Conservation (phyloP, 257 asterid genomes). For the Avicennia marina region DNA sequence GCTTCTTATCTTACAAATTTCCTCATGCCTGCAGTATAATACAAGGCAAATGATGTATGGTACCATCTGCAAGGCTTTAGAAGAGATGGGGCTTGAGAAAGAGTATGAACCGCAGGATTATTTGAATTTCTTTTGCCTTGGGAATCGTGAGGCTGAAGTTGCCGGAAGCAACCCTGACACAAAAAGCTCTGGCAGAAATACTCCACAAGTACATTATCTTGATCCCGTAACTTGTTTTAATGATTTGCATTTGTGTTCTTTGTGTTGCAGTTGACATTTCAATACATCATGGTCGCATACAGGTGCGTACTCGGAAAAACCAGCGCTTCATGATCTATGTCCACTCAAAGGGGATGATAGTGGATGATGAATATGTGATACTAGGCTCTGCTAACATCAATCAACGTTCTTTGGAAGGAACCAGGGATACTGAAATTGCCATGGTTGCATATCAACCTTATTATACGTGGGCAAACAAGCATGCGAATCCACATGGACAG, state of each 20-base stretch:
- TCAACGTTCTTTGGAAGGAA: conserved; percentile 85
- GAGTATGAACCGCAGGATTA: conserved; percentile 80
- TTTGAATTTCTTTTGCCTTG: conserved; percentile 88
- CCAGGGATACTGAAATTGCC: conserved; percentile 86
- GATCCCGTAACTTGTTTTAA: too few relatives aligned
- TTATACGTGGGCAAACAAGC: conserved; percentile 64
- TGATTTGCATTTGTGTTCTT: too few relatives aligned
- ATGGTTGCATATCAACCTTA: conserved; percentile 92
- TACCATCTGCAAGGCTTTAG: conserved; percentile 67
- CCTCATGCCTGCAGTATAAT: conserved; percentile 44
- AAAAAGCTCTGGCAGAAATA: conserved; percentile 27
- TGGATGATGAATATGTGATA: conserved; percentile 76
- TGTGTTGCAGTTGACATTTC: too few relatives aligned
- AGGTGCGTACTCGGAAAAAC: conserved; percentile 53
- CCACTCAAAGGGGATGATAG: conserved; percentile 96
- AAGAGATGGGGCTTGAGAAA: conserved; percentile 57
- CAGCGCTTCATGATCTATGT: conserved; percentile 91
- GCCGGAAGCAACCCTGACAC: conserved; percentile 13
- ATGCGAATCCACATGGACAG: conserved; percentile 66
- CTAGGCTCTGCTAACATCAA: conserved; percentile 95
- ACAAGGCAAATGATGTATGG: conserved; percentile 98
- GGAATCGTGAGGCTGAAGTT: conserved; percentile 61
- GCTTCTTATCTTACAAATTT: too few relatives aligned
- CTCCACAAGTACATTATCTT: conserved; percentile 86
- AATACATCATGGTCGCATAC: too few relatives aligned